phyloP scores from a whole-genome alignment of 2,329 filamentous ascomycete genomes.

The Macrophomina pseudophaseolina region DNA sequence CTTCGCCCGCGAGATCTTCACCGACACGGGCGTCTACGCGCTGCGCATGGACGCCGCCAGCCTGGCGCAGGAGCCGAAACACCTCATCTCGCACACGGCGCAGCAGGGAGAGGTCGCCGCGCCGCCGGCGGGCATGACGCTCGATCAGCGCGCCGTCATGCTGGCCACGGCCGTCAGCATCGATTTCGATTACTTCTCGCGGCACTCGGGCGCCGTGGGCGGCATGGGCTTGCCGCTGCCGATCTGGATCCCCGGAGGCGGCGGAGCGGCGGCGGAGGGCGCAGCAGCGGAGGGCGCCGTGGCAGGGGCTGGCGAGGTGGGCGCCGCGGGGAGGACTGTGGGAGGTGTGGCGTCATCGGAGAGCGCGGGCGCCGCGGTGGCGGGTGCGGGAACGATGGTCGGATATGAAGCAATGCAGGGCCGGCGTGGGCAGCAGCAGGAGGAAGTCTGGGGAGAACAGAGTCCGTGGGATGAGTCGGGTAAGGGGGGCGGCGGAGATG shows the following conservation, averaged over 20 bases:
- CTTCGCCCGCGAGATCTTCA: slow-evolving; percentile 68
- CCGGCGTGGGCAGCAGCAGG: slow-evolving; percentile 42
- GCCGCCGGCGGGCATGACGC: slow-evolving; percentile 60
- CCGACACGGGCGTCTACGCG: slow-evolving; percentile 69
- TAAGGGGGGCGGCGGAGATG: not conserved
- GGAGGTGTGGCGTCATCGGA: slow-evolving; percentile 48
- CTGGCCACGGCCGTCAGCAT: slow-evolving; percentile 68
- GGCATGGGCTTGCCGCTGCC: slow-evolving; percentile 48
- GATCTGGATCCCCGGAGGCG: slow-evolving; percentile 59
- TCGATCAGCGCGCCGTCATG: slow-evolving; percentile 70
- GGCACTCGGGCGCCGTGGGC: slow-evolving; percentile 57
- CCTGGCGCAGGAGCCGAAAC: not conserved
- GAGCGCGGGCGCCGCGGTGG: slow-evolving; percentile 39
- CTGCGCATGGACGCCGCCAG: slow-evolving; percentile 66
- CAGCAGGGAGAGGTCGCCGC: slow-evolving; percentile 32
- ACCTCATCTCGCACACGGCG: not conserved
- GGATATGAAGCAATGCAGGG: slow-evolving; percentile 67
- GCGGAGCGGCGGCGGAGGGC: slow-evolving; percentile 36
- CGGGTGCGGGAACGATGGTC: slow-evolving; percentile 63
- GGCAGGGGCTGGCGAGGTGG: slow-evolving; percentile 46
- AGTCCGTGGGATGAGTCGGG: slow-evolving; percentile 34
- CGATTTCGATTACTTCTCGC: slow-evolving; percentile 71
- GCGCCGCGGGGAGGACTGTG: slow-evolving; percentile 56
- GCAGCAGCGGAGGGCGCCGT: slow-evolving; percentile 48
- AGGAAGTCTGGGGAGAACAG: slow-evolving; percentile 37